Evolutionary conservation across 2,329 filamentous ascomycete species (phyloP), one percentile per base, ranked within the genome.

Genomic region (Phyllachora maydis): DNA sequence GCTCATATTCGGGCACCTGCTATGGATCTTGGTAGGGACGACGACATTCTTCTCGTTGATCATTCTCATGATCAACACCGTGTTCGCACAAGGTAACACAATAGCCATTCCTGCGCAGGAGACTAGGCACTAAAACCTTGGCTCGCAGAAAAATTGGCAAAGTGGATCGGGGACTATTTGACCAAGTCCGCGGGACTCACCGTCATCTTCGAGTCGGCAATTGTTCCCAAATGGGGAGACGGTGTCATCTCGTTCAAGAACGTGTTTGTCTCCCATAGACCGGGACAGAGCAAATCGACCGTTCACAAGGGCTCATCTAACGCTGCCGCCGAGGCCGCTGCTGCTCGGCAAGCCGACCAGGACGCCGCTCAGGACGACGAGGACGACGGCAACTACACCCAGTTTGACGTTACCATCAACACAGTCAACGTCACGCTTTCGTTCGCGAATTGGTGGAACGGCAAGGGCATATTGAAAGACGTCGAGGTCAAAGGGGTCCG

Each of bases 361-460:
- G 55, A 59, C 15, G 46, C 52, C 2, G 42, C 47, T 18, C 26
- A 26, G 2, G 32, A 32, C 3, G 47, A 49, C 11, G 58, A 65
- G 31, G 83, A 95, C 39, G 85, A 95, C 41, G 81, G 78, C 11
- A 98, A 98, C 41, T 98, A 95, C 45, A 93, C 83, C 0, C 88
- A 98, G 36, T 98, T 93, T 36, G 88, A 98, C 40, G 57, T 98
- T 10, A 92, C 82, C 0, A 79, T 98, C 28, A 79, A 88, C 31
- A 90, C 79, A 1, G 79, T 98, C 30, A 92, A 98, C 39, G 85
- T 98, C 19, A 95, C 85, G 0, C 47, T 98, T 14, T 98, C 88
- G 0, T 95, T 98, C 36, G 62, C 82, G n/a, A 95, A 93, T 43
- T 98, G 88, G 88, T 90, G 91, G 67, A 95, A 92, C 36, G 85